Base-by-base conservation (phyloP, 176 grass and related monocot species). In the Phragmites australis region DNA sequence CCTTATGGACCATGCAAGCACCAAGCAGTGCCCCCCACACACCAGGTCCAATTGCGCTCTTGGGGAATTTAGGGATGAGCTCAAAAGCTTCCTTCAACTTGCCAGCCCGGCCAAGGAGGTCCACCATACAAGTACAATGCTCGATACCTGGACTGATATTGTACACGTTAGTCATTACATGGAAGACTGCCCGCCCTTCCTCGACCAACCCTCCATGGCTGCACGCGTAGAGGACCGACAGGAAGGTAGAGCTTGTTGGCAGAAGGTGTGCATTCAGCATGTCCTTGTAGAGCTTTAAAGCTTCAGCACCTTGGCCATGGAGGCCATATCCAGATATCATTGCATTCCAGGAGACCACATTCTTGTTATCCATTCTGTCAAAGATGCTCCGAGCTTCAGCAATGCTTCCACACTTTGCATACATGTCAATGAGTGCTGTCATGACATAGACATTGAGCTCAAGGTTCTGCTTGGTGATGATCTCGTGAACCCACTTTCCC, bases 121-220 rank as follows among this genome's bases (percentile, higher is more conserved):
- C 94, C 40, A 94, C 91, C 94, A 97, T 90, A 80, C 91, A 94
- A 49, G 94, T 91, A 81, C 89, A 94, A 65, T 97, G 94, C 37
- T 94, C 87, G 0, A 94, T 29, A 55, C 90, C 78, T 66, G 91
- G 91, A 68, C 16, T 66, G 23, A 91, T 70, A 11, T 45, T 50
- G 21, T 88, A 75, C 80, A 88, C 61, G 15, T 82, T 69, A 70
- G 53, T 82, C 79, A 94, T 94, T 6, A 83, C 88, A 45, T 26
- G 55, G 83, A 97, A 97, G n/a, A 84, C 68, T 43, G 39, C 54
- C 41, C 32, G 70, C 23, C 89, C 94, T 88, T 92, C 87, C 17
- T 81, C 71, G 89, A 97, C 87, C 47, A 94, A 76, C 39, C 94
- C 91, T 31, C 75, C 89, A 79, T 97, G 94, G 53, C 91, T 91